phyloP scores from a whole-genome alignment of 768 basidiomycete species.

The Russula sp. region DNA sequence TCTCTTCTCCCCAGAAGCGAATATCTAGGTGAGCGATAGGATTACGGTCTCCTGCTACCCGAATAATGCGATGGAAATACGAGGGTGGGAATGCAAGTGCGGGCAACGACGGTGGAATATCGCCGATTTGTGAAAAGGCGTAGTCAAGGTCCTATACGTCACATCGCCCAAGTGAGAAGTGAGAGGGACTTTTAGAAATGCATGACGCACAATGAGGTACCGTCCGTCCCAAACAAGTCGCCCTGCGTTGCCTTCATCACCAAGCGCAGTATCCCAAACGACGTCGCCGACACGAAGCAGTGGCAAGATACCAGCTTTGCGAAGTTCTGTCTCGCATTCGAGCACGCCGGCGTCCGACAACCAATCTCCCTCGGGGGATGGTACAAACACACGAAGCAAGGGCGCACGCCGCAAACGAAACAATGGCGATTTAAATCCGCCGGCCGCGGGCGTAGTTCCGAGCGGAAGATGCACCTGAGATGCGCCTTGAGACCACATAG shows the following conservation, averaged over 20 bases:
- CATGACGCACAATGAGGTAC: slow-evolving; percentile 69
- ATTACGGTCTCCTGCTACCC: slow-evolving; percentile 43
- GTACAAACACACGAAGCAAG: slow-evolving; percentile 76
- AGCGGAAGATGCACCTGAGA: slow-evolving; percentile 32
- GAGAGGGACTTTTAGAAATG: slow-evolving; percentile 16
- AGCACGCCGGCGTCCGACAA: slow-evolving; percentile 76
- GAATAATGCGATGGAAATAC: slow-evolving; percentile 84
- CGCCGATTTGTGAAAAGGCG: slow-evolving; percentile 70
- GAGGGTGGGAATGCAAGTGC: slow-evolving; percentile 81
- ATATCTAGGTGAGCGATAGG: slow-evolving; percentile 72
- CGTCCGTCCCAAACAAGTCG: slow-evolving; percentile 85
- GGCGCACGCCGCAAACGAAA: slow-evolving; percentile 71
- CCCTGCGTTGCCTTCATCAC: slow-evolving; percentile 84
- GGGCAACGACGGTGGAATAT: slow-evolving; percentile 76
- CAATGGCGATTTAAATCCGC: slow-evolving; percentile 63
- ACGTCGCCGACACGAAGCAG: slow-evolving; percentile 75
- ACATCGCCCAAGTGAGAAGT: neutral
- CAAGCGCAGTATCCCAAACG: slow-evolving; percentile 83
- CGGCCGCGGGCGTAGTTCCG: slow-evolving; percentile 11
- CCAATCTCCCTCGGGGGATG: slow-evolving; percentile 85
- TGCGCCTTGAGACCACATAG: slow-evolving; percentile 46
- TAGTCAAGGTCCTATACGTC: slow-evolving; percentile 74
- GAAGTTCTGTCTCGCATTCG: slow-evolving; percentile 79
- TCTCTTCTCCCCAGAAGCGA: slow-evolving; percentile 74
- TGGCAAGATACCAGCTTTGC: slow-evolving; percentile 58